Evolutionary conservation across 1,284 basidiomycete species (phyloP).

Genomic region (Boletus sp.): DNA sequence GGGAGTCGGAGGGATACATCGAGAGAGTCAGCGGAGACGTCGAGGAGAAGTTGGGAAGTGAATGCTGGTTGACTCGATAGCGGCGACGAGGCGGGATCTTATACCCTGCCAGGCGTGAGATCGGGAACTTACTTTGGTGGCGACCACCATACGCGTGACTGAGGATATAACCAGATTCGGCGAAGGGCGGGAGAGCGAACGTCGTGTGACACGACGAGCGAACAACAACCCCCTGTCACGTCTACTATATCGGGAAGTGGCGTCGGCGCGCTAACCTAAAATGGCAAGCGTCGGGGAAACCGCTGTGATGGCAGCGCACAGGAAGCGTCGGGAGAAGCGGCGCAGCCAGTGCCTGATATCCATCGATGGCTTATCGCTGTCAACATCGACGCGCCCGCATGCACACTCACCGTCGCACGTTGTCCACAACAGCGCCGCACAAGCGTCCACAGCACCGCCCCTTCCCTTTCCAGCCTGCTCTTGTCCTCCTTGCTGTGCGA

Average conservation of each 20-base stretch:
- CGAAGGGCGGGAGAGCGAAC: slow-evolving; percentile 29
- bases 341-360: slow-evolving; percentile 8
- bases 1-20: slow-evolving; percentile 23
- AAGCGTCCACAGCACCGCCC: background rate
- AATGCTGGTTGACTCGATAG: slow-evolving; percentile 23
- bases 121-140: slow-evolving; percentile 24
- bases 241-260: slow-evolving; percentile 20
- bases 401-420: slow-evolving; percentile 16
- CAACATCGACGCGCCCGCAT: background rate
- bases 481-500: slow-evolving; percentile 14
- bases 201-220: slow-evolving; percentile 15
- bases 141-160: slow-evolving; percentile 9
- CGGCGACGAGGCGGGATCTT: slow-evolving; percentile 19
- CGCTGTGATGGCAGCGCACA: slow-evolving; percentile 16
- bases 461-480: slow-evolving; percentile 12
- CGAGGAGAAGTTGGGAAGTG: background rate
- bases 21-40: background rate
- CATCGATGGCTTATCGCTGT: slow-evolving; percentile 22
- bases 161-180: slow-evolving; percentile 18
- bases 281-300: slow-evolving; percentile 22
- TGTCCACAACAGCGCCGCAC: slow-evolving; percentile 1
- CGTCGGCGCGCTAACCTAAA: slow-evolving; percentile 18
- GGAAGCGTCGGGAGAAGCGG: slow-evolving; percentile 17
- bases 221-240: slow-evolving; percentile 16
- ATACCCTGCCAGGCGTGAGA: slow-evolving; percentile 20